Percentiles rank a stretch among this genome's conserved stretches.
These are phyloP conservation scores for Candida golubevii DNA, from an alignment of 805 yeast genomes.

Conservation along the genomic window DNA sequence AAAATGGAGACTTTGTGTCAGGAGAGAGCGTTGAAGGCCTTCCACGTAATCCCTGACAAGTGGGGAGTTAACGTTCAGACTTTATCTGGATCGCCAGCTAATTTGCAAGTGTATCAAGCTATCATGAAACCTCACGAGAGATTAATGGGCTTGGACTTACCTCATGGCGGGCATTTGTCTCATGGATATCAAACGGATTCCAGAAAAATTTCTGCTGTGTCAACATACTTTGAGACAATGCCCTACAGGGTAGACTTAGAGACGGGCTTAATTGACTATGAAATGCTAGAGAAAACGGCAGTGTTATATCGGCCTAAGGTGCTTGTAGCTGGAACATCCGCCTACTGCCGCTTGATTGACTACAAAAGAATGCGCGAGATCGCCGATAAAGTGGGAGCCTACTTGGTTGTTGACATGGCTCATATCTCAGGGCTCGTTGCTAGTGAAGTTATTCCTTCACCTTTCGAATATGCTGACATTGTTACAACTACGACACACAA, in stretches of 20 bases:
- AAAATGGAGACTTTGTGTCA: conserved; percentile 90
- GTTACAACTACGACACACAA: conserved; percentile 99
- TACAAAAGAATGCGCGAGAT: conserved; percentile 94
- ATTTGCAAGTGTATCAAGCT: conserved; percentile 94
- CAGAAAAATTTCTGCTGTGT: conserved; percentile 90
- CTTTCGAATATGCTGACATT: conserved; percentile 94
- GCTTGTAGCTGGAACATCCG: conserved; percentile 96
- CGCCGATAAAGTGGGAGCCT: conserved; percentile 97
- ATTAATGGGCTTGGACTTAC: conserved; percentile 95
- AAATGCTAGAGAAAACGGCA: conserved; percentile 88
- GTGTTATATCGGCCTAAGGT: conserved; percentile 92
- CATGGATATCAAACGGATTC: conserved; percentile 97
- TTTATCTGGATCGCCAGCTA: conserved; percentile 96
- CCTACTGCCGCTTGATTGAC: conserved; percentile 94
- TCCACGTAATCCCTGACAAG: conserved; percentile 67
- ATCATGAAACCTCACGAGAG: conserved; percentile 93
- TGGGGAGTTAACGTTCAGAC: conserved; percentile 99
- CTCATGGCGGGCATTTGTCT: conserved; percentile 98
- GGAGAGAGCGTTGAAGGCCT: conserved; percentile 89
- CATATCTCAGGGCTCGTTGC: conserved; percentile 95
- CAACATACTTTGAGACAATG: conserved; percentile 97
- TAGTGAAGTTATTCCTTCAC: conserved; percentile 93
- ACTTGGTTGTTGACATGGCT: conserved; percentile 96
- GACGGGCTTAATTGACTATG: conserved; percentile 96
- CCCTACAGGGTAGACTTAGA: conserved; percentile 91